phyloP scores from a whole-genome alignment of 2,329 filamentous ascomycete species.

The Paracamarosporium sp. region DNA sequence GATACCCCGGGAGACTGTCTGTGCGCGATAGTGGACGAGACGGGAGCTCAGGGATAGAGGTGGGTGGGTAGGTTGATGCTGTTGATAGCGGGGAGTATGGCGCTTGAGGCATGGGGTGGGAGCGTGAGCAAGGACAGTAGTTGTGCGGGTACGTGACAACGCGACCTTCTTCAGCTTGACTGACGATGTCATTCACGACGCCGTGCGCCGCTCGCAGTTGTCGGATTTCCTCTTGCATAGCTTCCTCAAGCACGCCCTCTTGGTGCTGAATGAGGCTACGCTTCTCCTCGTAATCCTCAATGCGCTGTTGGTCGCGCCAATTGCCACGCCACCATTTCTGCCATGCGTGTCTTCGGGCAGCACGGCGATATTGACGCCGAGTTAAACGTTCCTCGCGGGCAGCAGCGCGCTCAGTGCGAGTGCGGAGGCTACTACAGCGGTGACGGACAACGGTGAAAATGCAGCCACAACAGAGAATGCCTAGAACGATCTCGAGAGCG shows the following conservation, averaged over 20 bases:
- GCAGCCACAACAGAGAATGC: slow-evolving; percentile 52
- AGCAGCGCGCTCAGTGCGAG: slow-evolving; percentile 60
- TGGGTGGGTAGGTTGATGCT: slow-evolving; percentile 39
- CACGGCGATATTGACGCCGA: slow-evolving; percentile 59
- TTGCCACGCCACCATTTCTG: slow-evolving; percentile 57
- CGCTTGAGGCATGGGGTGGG: slow-evolving; percentile 14
- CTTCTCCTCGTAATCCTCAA: slow-evolving; percentile 60
- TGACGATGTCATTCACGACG: slow-evolving; percentile 58
- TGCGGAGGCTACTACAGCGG: slow-evolving; percentile 58
- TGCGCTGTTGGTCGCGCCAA: slow-evolving; percentile 39
- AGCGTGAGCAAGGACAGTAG: slow-evolving; percentile 23
- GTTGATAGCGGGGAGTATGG: slow-evolving; percentile 35
- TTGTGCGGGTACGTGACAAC: slow-evolving; percentile 15
- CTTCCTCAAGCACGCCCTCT: slow-evolving; percentile 53
- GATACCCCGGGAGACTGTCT: slow-evolving; percentile 53
- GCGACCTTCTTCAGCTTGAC: slow-evolving; percentile 46
- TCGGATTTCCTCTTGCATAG: slow-evolving; percentile 54
- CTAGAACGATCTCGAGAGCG: slow-evolving; percentile 53
- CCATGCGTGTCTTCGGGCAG: slow-evolving; percentile 60
- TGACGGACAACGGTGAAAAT: slow-evolving; percentile 53
- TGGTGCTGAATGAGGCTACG: slow-evolving; percentile 55
- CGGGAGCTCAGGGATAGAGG: slow-evolving; percentile 37
- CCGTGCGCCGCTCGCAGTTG: slow-evolving; percentile 60
- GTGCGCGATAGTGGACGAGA: slow-evolving; percentile 47
- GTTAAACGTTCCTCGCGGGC: slow-evolving; percentile 61